A percentile compares a stretch with the other conserved stretches of the same genome.
These are phyloP conservation scores for Babesia microti DNA, from an alignment of 169 alveolate species.

Conservation along the genomic window DNA sequence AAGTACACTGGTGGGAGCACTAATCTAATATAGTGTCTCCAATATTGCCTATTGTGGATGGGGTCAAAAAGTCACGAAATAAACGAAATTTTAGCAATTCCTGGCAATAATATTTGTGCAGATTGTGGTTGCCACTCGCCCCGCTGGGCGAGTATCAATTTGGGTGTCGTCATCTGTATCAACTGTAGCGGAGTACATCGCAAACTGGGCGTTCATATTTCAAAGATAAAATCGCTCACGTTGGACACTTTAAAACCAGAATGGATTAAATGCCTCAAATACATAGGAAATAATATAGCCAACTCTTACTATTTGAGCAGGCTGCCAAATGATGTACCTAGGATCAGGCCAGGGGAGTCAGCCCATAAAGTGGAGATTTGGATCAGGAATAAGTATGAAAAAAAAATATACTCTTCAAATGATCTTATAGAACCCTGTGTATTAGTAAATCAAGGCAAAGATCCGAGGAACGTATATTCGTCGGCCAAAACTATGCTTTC, in stretches of 20 bases:
- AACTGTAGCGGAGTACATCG: constrained; percentile 94
- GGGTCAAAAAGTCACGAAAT: constrained; percentile 41
- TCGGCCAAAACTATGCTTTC: too few relatives aligned
- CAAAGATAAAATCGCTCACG: constrained; percentile 84
- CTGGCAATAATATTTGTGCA: constrained; percentile 85
- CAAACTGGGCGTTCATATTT: constrained; percentile 85
- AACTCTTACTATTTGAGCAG: constrained; percentile 52
- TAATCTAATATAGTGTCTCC: too few relatives aligned
- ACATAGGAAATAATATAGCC: constrained; percentile 53
- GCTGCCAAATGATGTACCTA: constrained; percentile 40
- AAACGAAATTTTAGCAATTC: constrained; percentile 48
- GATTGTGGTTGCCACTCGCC: constrained; percentile 91
- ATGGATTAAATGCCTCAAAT: constrained; percentile 43
- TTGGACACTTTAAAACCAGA: constrained; percentile 82
- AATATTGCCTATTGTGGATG: too few relatives aligned
- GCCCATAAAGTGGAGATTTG: constrained; percentile 63
- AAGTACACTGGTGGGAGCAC: too few relatives aligned
- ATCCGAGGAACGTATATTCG: too few relatives aligned
- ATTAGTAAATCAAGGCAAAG: constrained; percentile 36
- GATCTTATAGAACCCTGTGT: constrained; percentile 49
- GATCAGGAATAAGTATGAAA: constrained; percentile 71
- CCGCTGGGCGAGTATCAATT: constrained; percentile 89
- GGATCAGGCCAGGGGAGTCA: constrained; percentile 12
- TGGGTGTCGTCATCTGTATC: constrained; percentile 87
- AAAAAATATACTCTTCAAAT: constrained; percentile 53